These are phyloP conservation scores for Pyrenochaeta sp. DNA, from an alignment of 2,329 filamentous ascomycete genomes.

Conservation along the genomic window DNA sequence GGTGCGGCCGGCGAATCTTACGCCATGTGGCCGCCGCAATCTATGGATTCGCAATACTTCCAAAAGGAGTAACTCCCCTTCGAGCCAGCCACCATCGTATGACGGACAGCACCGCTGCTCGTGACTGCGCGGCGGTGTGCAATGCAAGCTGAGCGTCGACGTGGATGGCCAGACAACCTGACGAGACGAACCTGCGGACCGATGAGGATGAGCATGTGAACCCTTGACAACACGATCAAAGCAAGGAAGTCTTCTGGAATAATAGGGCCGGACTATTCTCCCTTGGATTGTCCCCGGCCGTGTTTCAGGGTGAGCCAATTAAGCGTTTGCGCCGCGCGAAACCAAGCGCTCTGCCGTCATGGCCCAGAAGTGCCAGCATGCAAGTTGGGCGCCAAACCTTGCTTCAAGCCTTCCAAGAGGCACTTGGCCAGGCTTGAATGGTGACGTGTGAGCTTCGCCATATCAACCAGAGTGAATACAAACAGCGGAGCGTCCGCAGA, in stretches of 20 bases:
- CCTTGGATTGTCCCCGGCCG: no score
- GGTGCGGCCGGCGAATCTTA: slow-evolving; percentile 10
- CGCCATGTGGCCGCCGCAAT: slow-evolving; percentile 17
- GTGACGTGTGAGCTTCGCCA: slow-evolving; percentile 31
- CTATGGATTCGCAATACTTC: slow-evolving; percentile 9
- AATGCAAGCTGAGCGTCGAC: no score
- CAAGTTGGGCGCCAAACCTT: neutral
- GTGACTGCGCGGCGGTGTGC: no score
- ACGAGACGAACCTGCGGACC: no score
- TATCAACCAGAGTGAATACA: no score
- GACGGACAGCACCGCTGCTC: no score
- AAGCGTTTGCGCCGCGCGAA: slow-evolving; percentile 24
- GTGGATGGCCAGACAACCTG: no score
- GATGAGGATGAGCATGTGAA: no score
- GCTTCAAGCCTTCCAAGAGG: slow-evolving; percentile 24
- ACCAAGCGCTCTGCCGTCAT: slow-evolving; percentile 13
- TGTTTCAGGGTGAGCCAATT: slow-evolving; percentile 12
- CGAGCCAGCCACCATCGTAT: no score
- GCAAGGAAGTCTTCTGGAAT: slow-evolving; percentile 9
- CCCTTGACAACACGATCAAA: slow-evolving; percentile 1
- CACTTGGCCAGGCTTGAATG: slow-evolving; percentile 27
- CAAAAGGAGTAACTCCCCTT: slow-evolving; percentile 6
- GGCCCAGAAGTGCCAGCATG: no score
- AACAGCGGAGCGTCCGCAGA: no score
- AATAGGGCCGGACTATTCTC: slow-evolving; percentile 4